Evolutionary conservation across 805 yeast genomes (phyloP), one percentile per base, ranked within the genome.

Genomic region (Candida coleopterorum): DNA sequence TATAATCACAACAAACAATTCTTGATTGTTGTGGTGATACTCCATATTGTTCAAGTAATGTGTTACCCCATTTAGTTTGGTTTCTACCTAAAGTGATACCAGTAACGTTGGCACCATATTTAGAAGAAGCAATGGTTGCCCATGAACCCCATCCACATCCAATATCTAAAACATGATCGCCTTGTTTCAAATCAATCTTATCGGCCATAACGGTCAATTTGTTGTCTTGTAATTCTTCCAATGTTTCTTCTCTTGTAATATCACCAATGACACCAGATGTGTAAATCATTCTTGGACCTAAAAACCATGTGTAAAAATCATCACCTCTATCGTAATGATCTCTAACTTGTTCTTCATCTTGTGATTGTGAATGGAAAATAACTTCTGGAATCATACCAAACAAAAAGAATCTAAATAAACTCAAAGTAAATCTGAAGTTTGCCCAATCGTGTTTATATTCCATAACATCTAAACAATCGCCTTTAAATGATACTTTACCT

Each of bases 141-240:
- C 89, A 72, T 35, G 96, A 84, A 56, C 96, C 96, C 96, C 96
- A 87, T 50, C 96, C 96, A 64, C 96, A 87, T 44, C 96, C 96
- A 41, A 87, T 66, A 55, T 87, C 96, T 42, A 87, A 77, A 58
- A 86, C 69, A 43, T 67, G 68, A 47, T 87, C 96, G 50, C 86
- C 93, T 47, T 75, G 52, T 53, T 79, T 55, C 50, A 87, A 70
- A 42, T 74, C 84, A 46, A 86, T 81, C 68, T 87, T 87, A 62
- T 85, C 94, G 58, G 94, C 88, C 37, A 87, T 95, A 52, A 82
- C 66, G 55, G 85, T 81, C 59, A 87, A 72, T 66, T 88, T 87
- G 72, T 87, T 87, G 67, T 87, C 96, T 70, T 88, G 96, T 55
- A 88, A 55, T 55, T 79, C 68, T 62, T 81, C 87, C 46, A 87